Evolutionary conservation across 306 rosid species (phyloP).

Genomic region (Pyrus bretschneideri): DNA sequence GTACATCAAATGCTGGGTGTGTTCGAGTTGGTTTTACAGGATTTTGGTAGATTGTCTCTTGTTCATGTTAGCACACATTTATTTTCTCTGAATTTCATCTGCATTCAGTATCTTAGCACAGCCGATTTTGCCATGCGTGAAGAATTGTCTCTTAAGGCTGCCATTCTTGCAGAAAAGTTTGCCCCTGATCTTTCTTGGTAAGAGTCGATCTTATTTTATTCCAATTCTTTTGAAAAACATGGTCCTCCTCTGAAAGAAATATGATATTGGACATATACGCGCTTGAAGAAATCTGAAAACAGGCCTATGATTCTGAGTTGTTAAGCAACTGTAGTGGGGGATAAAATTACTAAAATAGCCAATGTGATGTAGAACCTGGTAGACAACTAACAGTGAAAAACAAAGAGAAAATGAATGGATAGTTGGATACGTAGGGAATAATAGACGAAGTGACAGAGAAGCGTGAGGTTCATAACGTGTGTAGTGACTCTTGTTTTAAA

Average conservation of each 20-base stretch:
- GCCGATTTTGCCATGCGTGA: constrained; percentile 99
- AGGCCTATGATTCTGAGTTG: not conserved
- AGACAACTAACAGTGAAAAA: not conserved
- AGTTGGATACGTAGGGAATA: not conserved
- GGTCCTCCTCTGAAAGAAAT: not conserved
- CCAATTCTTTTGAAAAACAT: not conserved
- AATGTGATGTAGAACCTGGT: not conserved
- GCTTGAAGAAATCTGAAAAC: not conserved
- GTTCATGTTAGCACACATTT: not conserved
- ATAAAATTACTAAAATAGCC: not conserved
- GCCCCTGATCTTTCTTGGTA: constrained; percentile 99
- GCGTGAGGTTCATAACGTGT: not conserved
- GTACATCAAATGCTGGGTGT: constrained; percentile 30
- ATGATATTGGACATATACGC: not conserved
- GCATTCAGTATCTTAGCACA: constrained; percentile 86
- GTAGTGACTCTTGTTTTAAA: not conserved
- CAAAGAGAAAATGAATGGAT: not conserved
- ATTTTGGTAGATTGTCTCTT: not conserved
- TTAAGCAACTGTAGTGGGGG: not conserved
- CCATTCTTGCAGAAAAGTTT: constrained; percentile 98
- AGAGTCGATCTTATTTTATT: constrained; percentile 5
- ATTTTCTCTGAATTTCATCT: constrained; percentile 28
- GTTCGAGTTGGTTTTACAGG: not conserved
- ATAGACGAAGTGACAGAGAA: not conserved
- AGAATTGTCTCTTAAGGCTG: constrained; percentile 96